Evolutionary conservation across 495 filamentous ascomycete species (phyloP).

Genomic region (Hamigera avellanea): DNA sequence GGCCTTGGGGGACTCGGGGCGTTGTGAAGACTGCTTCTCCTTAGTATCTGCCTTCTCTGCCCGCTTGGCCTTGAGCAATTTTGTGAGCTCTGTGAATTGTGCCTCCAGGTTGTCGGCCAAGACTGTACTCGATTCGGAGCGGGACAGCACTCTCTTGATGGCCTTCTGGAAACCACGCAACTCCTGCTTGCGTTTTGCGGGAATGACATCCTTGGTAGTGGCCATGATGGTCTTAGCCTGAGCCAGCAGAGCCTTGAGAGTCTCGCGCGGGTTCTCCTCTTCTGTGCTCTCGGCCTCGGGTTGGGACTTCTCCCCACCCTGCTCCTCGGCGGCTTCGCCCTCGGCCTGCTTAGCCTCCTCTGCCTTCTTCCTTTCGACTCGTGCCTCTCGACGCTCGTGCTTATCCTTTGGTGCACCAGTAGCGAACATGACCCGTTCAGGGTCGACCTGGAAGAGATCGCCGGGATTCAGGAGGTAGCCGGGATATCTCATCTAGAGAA

Average conservation of each 20-base stretch:
- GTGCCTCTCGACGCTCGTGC: constrained; percentile 30
- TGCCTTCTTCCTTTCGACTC: constrained; percentile 17
- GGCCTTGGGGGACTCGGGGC: constrained; percentile 2
- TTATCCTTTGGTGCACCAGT: constrained; percentile 63
- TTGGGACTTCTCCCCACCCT: constrained; percentile 16
- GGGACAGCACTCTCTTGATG: constrained; percentile 42
- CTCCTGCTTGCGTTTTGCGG: constrained; percentile 51
- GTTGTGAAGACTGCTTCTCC: constrained; percentile 10
- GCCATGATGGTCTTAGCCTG: constrained; percentile 44
- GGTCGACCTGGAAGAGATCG: constrained; percentile 93
- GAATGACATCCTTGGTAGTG: constrained; percentile 32
- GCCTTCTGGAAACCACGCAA: constrained; percentile 45
- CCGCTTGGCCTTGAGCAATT: constrained; percentile 29
- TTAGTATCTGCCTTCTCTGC: constrained; percentile 14
- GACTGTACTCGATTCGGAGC: constrained; percentile 28
- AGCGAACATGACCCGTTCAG: constrained; percentile 74
- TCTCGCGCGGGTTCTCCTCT: constrained; percentile 24
- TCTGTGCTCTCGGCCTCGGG: constrained; percentile 12
- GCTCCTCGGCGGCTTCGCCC: constrained; percentile 11
- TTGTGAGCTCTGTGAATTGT: constrained; percentile 37
- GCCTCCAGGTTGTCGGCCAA: constrained; percentile 38
- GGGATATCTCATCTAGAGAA: constrained; percentile 74
- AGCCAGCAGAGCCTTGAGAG: constrained; percentile 37
- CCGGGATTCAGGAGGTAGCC: constrained; percentile 94
- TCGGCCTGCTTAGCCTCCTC: constrained; percentile 11